phyloP scores from a whole-genome alignment of 164 flowering plant genomes.

The Tetrastigma voinierianum region DNA sequence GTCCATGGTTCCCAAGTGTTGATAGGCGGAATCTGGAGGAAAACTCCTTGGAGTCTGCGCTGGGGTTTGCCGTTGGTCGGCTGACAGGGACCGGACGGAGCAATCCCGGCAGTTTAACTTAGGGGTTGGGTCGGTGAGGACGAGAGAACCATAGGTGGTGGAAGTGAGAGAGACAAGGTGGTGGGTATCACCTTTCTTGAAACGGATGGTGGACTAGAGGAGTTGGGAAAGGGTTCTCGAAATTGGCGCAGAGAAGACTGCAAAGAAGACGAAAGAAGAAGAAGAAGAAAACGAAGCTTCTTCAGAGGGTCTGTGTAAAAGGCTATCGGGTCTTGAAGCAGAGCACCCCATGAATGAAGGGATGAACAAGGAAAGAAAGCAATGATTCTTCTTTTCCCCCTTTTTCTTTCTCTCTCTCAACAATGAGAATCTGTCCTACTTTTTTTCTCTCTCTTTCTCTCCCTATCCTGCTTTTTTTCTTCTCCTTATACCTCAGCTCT shows the following conservation, averaged over 20 bases:
- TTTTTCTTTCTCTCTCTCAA: constrained; percentile 1
- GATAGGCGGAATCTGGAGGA: too few species aligned
- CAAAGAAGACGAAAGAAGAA: too few species aligned
- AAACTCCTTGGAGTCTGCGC: too few species aligned
- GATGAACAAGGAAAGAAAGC: neutral
- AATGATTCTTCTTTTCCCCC: too few species aligned
- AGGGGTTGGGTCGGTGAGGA: constrained; percentile 4
- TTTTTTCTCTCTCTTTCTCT: neutral
- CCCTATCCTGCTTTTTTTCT: neutral
- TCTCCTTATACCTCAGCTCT: neutral
- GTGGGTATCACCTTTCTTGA: constrained; percentile 9
- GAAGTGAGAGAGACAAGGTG: constrained; percentile 9
- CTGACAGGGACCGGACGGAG: too few species aligned
- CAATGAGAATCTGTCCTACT: too few species aligned
- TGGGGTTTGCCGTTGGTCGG: too few species aligned
- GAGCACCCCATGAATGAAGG: constrained; percentile 55
- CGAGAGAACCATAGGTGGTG: constrained; percentile 5
- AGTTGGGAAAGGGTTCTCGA: too few species aligned
- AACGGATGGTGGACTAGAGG: constrained; percentile 1
- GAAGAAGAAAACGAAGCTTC: constrained; percentile 8
- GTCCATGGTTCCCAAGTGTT: too few species aligned
- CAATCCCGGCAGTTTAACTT: neutral
- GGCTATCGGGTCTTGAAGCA: constrained; percentile 32
- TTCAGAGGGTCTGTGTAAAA: constrained; percentile 9
- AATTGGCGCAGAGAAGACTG: too few species aligned